These are phyloP conservation scores for Rhynchospora breviuscula DNA, from an alignment of 176 grass and related monocot species.

Conservation along the genomic window DNA sequence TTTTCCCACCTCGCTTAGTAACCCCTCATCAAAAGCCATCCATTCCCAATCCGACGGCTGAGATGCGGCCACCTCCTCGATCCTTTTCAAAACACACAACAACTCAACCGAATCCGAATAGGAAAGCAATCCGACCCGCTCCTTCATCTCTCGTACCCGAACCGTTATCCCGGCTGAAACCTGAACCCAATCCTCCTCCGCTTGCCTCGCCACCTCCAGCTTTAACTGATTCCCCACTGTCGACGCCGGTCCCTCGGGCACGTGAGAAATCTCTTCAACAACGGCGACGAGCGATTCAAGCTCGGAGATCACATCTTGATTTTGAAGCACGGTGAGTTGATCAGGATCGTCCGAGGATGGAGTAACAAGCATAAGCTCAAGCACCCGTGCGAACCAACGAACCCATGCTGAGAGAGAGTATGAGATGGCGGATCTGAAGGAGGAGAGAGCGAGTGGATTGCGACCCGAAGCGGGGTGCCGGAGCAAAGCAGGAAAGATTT, in stretches of 20 bases:
- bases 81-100: constrained; percentile 42
- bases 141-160: constrained; percentile 42
- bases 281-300: constrained; percentile 44
- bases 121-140: constrained; percentile 52
- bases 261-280: constrained; percentile 33
- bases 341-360: constrained; percentile 33
- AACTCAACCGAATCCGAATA: constrained; percentile 68
- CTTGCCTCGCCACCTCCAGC: constrained; percentile 42
- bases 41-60: constrained; percentile 50
- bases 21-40: constrained; percentile 49
- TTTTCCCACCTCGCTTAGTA: constrained; percentile 24
- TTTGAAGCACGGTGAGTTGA: constrained; percentile 39
- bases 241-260: constrained; percentile 29
- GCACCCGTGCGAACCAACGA: constrained; percentile 65
- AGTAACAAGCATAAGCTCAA: constrained; percentile 64
- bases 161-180: constrained; percentile 42
- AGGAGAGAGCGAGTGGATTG: constrained; percentile 76
- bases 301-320: constrained; percentile 37
- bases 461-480: constrained; percentile 62
- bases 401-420: constrained; percentile 61
- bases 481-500: constrained; percentile 45
- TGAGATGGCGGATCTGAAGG: constrained; percentile 48
- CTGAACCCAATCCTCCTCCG: constrained; percentile 49
- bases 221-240: constrained; percentile 36
- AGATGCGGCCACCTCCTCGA: constrained; percentile 42